Percentiles rank a stretch among this genome's conserved stretches.
These are phyloP conservation scores for Amaranthus tricolor DNA, from an alignment of 179 eudicot species.

Conservation along the genomic window DNA sequence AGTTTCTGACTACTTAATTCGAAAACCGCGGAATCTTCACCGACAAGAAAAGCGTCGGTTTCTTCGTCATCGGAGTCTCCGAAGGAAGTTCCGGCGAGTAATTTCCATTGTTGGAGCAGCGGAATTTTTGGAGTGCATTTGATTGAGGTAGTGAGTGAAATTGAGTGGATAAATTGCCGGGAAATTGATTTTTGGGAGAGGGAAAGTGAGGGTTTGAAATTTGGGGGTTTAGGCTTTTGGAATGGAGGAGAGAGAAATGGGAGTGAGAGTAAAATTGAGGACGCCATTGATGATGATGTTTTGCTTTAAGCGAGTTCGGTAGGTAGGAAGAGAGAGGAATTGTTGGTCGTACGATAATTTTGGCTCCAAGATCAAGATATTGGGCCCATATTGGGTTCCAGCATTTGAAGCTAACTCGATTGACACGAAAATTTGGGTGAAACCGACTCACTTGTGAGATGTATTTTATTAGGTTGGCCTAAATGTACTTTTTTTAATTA, in stretches of 20 bases:
- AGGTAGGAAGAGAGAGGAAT: neutral
- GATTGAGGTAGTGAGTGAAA: neutral
- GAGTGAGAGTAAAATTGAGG: constrained; percentile 46
- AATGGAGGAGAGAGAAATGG: constrained; percentile 24
- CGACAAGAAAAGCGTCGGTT: constrained; percentile 34
- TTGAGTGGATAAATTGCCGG: constrained; percentile 5
- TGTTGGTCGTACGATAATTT: neutral
- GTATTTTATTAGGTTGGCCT: too few species aligned
- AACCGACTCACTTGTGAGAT: too few species aligned
- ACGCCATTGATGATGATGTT: constrained; percentile 41
- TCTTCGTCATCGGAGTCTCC: constrained; percentile 38
- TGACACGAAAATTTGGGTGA: too few species aligned
- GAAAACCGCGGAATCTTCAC: constrained; percentile 83
- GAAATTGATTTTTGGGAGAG: constrained; percentile 8
- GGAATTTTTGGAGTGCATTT: constrained; percentile 15
- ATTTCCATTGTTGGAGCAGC: constrained; percentile 14
- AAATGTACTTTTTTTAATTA: too few species aligned
- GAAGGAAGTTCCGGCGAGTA: constrained; percentile 35
- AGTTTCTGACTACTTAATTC: constrained; percentile 66
- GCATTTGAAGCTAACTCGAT: too few species aligned
- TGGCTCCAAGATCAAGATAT: neutral
- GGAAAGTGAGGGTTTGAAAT: constrained; percentile 15
- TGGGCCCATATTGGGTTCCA: too few species aligned
- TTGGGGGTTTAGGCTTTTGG: constrained; percentile 19
- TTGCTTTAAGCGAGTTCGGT: neutral